Evolutionary conservation across 331 rosid species (phyloP), one percentile per base, ranked within the genome.

Genomic region (Rosa hybrid): DNA sequence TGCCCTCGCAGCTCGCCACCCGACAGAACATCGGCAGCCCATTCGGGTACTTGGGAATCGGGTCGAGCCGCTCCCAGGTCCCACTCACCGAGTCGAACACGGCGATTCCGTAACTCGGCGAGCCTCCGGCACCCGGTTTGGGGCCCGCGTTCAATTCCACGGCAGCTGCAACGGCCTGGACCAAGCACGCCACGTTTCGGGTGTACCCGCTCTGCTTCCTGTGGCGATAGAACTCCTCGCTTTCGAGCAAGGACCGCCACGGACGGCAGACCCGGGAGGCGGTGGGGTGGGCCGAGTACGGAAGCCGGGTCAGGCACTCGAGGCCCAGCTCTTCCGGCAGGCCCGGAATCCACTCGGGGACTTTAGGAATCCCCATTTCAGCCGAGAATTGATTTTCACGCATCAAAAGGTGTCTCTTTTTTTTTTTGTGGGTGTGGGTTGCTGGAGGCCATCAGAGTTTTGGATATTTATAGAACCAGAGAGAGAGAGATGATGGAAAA

Each of bases 21-120:
- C 88, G 93, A 56, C 92, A 94, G 73, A 94, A 94, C 74, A 89
- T 34, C 0, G 97, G 98, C 9, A 92, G 18, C 21, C 98, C 98
- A 4, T 54, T 5, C 0, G 92, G 85, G 84, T 82, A 92, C 12
- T 88, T 82, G 0, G 94, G 93, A 81, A 94, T 74, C 59, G 92
- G 91, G 16, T 77, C 82, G 77, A 94, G 60, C 42, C 91, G 84
- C 9, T 85, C 88, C 96, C 98, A 94, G 0, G 83, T 9, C 17
- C 71, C 68, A 10, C 54, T 69, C 1, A 62, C 76, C 8, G 94
- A 89, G 71, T 92, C 97, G 53, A 90, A 88, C 1, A 89, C 82
- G 0, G 92, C 79, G 59, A 94, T 81, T 1, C 88, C 94, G 76
- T 88, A 92, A 44, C 75, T 34, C 5, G 88, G 84, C 0, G 87